Conservation (phyloP, 768 basidiomycete species). For the Crucibulum laeve region DNA sequence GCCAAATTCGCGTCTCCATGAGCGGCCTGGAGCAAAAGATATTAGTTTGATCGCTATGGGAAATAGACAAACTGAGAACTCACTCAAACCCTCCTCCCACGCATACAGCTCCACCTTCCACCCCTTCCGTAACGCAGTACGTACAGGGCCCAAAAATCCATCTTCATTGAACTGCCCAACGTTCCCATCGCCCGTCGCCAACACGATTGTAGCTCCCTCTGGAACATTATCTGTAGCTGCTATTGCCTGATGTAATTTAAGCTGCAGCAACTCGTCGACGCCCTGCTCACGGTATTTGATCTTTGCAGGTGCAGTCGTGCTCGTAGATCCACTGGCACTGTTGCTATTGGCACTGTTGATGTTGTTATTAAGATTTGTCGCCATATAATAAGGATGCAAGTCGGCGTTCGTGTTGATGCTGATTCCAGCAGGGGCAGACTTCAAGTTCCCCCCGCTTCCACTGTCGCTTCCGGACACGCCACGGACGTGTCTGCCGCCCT, state of each 20-base stretch:
- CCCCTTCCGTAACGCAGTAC: conserved; percentile 81
- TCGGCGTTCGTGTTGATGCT: not conserved
- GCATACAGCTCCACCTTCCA: conserved; percentile 96
- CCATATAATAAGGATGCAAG: conserved; percentile 12
- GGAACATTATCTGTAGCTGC: conserved; percentile 62
- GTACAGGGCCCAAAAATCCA: conserved; percentile 83
- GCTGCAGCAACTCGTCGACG: conserved; percentile 90
- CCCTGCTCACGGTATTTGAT: conserved; percentile 84
- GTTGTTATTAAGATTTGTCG: conserved; percentile 7
- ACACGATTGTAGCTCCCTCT: conserved; percentile 75
- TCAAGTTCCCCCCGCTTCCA: conserved; percentile 8
- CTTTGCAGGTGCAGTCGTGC: conserved; percentile 24
- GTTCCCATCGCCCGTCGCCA: conserved; percentile 93
- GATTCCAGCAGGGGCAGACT: not conserved
- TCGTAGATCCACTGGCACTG: not conserved
- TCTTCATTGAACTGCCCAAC: conserved; percentile 90
- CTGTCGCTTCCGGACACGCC: conserved; percentile 12
- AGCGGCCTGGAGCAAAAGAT: conserved; percentile 30
- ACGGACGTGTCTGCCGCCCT: not conserved
- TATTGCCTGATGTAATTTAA: conserved; percentile 87
- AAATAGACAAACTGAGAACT: conserved; percentile 12
- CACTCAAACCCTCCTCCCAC: conserved; percentile 81
- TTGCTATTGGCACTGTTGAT: conserved; percentile 9
- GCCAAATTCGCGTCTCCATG: conserved; percentile 75
- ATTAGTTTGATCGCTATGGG: conserved; percentile 1